Percentiles rank a stretch among this genome's conserved stretches.
Conservation (phyloP, 164 flowering plant genomes). For the Aristolochia contorta region DNA sequence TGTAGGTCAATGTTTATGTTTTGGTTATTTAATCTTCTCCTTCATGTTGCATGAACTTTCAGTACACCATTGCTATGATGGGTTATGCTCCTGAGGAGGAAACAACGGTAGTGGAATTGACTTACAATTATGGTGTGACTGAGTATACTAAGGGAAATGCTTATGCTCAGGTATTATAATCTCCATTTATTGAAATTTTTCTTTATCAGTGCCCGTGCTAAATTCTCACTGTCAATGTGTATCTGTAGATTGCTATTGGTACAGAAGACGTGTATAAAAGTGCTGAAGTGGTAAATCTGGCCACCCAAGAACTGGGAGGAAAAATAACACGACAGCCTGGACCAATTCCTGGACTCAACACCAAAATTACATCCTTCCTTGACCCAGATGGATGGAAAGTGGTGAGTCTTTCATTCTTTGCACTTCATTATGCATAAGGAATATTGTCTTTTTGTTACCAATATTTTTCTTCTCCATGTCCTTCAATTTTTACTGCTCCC, state of each 20-base stretch:
- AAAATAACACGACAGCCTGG: slow-evolving; percentile 91
- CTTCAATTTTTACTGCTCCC: no score
- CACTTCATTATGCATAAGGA: no score
- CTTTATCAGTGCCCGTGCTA: no score
- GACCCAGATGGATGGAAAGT: slow-evolving; percentile 99
- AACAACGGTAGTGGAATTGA: slow-evolving; percentile 82
- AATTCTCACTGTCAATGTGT: neutral
- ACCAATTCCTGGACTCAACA: slow-evolving; percentile 84
- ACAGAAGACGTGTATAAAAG: slow-evolving; percentile 93
- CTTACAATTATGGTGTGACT: slow-evolving; percentile 90
- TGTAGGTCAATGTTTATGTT: neutral
- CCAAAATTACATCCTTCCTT: slow-evolving; percentile 77
- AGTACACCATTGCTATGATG: slow-evolving; percentile 89
- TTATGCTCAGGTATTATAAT: slow-evolving; percentile 69
- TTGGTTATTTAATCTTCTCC: neutral
- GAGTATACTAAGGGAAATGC: slow-evolving; percentile 98
- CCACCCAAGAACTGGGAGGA: slow-evolving; percentile 90
- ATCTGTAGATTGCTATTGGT: slow-evolving; percentile 67
- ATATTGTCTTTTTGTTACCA: no score
- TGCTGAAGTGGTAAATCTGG: slow-evolving; percentile 66
- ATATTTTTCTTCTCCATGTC: no score
- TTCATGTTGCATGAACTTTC: slow-evolving; percentile 12
- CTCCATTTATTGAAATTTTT: neutral
- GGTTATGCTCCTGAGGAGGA: slow-evolving; percentile 79
- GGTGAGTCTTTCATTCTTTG: slow-evolving; percentile 28